Conservation (phyloP, 345 rosid species). For the Eucalyptus caleyi region DNA sequence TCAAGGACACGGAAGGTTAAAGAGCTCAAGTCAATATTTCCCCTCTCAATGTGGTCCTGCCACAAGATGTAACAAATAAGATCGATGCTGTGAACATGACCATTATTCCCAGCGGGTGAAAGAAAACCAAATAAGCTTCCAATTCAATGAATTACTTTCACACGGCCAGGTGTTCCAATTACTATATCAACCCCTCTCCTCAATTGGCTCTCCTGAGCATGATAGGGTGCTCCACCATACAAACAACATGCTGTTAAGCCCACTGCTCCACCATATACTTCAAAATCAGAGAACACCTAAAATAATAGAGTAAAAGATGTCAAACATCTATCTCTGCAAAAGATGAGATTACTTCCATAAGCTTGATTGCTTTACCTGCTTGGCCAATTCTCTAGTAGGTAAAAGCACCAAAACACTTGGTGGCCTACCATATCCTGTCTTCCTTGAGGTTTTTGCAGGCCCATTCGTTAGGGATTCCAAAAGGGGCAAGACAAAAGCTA, state of each 20-base stretch:
- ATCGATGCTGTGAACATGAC: neutral
- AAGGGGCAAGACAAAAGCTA: constrained; percentile 95
- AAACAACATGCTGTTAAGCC: constrained; percentile 75
- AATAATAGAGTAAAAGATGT: neutral
- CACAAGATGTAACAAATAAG: neutral
- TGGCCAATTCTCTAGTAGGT: constrained; percentile 94
- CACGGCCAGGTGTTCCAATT: constrained; percentile 93
- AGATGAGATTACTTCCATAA: neutral
- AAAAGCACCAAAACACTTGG: constrained; percentile 89
- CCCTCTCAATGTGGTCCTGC: constrained; percentile 84
- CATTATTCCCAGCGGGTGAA: neutral
- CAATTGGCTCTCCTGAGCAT: constrained; percentile 46
- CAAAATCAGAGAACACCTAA: constrained; percentile 78
- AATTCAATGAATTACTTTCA: constrained; percentile 39
- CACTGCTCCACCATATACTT: constrained; percentile 65
- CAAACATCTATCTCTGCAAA: neutral
- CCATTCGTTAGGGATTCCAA: constrained; percentile 82
- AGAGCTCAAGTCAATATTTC: constrained; percentile 46
- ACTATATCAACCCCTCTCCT: constrained; percentile 87
- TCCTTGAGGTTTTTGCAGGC: constrained; percentile 37
- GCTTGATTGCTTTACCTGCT: constrained; percentile 34
- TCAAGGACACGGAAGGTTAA: constrained; percentile 91
- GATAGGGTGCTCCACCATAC: constrained; percentile 81
- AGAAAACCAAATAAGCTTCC: neutral
- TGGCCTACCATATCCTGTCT: constrained; percentile 71